These are phyloP conservation scores for Alternaria metachromatica DNA, from an alignment of 2,329 filamentous ascomycete species.

Conservation along the genomic window DNA sequence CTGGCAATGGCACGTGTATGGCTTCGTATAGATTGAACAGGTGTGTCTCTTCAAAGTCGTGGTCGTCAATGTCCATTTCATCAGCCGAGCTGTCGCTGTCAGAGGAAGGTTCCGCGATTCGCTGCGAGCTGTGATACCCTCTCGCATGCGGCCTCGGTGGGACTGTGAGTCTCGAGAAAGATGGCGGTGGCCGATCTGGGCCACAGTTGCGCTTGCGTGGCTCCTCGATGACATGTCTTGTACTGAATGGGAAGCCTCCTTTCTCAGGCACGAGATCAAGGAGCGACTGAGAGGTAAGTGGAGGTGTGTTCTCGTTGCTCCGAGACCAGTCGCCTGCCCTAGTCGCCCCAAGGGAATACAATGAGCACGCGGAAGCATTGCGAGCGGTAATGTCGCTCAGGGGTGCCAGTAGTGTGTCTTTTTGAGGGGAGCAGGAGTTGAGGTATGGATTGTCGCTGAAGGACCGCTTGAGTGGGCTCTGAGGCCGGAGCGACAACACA, in stretches of 20 bases:
- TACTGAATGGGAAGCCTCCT: conserved; percentile 2
- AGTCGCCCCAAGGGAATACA: conserved; percentile 39
- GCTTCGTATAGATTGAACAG: conserved; percentile 41
- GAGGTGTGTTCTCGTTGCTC: conserved; percentile 44
- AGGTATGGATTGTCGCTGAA: conserved; percentile 51
- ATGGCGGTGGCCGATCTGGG: conserved; percentile 23
- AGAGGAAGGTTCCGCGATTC: conserved; percentile 3
- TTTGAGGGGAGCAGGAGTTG: conserved; percentile 42
- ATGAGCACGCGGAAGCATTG: conserved; percentile 46
- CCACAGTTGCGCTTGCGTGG: conserved; percentile 33
- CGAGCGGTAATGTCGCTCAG: conserved; percentile 38
- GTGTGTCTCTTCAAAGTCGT: conserved; percentile 25
- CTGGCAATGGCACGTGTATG: conserved; percentile 38
- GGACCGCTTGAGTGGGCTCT: conserved; percentile 51
- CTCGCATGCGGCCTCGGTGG: conserved; percentile 21
- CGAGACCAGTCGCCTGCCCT: conserved; percentile 30
- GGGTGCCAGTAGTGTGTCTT: conserved; percentile 30
- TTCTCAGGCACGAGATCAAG: conserved; percentile 40
- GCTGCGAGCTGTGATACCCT: conserved; percentile 6
- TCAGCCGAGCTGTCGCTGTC: conserved; percentile 19
- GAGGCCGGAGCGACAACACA: conserved; percentile 48
- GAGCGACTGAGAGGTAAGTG: conserved; percentile 41
- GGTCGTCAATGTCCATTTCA: conserved; percentile 20
- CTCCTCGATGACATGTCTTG: conserved; percentile 14
- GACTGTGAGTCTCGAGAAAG: conserved; percentile 15